Percentiles rank a stretch among this genome's conserved stretches.
phyloP scores from a whole-genome alignment of 164 flowering plant genomes.

The Paratinospora sagittata region DNA sequence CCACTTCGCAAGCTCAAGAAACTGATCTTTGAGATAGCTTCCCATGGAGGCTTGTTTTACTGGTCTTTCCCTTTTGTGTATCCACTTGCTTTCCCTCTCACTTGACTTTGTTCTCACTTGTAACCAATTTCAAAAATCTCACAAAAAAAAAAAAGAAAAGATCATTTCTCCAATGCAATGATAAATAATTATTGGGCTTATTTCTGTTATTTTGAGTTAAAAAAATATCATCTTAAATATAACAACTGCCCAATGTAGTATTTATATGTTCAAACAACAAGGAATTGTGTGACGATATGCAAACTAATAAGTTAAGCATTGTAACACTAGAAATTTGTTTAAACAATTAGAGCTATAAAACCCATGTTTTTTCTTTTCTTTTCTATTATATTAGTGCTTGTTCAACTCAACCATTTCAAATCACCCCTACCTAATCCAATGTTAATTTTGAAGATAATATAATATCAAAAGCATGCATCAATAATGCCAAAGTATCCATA shows the following conservation, averaged over 20 bases:
- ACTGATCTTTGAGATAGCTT: neutral
- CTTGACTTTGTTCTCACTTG: neutral
- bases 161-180: neutral
- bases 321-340: no score
- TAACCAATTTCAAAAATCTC: neutral
- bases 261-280: no score
- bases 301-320: no score
- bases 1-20: slow-evolving; percentile 1
- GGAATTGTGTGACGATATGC: no score
- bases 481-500: neutral
- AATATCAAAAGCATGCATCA: neutral
- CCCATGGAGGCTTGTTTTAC: neutral
- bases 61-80: neutral
- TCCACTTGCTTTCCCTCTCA: neutral
- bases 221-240: no score
- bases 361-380: no score
- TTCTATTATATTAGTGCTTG: neutral
- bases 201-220: no score
- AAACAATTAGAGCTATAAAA: no score
- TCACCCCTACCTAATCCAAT: neutral
- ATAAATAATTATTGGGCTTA: neutral
- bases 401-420: neutral
- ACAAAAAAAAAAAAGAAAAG: neutral
- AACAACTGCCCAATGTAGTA: no score
- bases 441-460: neutral